These are phyloP conservation scores for Fusarium piperis DNA, from an alignment of 2,329 filamentous ascomycete species.

Conservation along the genomic window DNA sequence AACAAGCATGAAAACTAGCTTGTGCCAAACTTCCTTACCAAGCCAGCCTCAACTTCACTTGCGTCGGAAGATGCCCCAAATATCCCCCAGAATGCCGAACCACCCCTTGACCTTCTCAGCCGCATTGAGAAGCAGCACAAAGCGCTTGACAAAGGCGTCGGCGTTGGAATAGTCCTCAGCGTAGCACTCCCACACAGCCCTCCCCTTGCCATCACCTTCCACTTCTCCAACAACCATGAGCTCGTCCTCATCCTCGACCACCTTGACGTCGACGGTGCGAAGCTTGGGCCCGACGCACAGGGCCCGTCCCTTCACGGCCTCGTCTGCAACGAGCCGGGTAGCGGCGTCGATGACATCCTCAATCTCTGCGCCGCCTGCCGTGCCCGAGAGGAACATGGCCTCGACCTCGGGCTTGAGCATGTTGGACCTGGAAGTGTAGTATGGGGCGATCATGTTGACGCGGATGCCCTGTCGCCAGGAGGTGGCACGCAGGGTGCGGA, in stretches of 20 bases:
- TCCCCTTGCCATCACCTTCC: conserved; percentile 52
- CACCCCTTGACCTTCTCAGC: conserved; percentile 62
- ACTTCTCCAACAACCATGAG: conserved; percentile 42
- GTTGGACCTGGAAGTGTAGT: conserved; percentile 70
- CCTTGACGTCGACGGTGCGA: conserved; percentile 29
- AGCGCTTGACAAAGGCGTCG: conserved; percentile 64
- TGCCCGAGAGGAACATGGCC: conserved; percentile 64
- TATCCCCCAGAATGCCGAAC: conserved; percentile 55
- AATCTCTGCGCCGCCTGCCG: conserved; percentile 57
- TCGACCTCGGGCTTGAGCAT: conserved; percentile 58
- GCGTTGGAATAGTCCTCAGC: conserved; percentile 66
- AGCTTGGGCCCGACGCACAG: conserved; percentile 68
- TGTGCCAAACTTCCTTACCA: background rate
- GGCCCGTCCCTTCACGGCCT: conserved; percentile 63
- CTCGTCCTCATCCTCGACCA: conserved; percentile 47
- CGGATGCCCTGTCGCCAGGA: conserved; percentile 61
- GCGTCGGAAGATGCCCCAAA: conserved; percentile 36
- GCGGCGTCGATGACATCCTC: conserved; percentile 72
- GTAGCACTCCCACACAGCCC: conserved; percentile 69
- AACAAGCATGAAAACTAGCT: background rate
- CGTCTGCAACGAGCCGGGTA: conserved; percentile 69
- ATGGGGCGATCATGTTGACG: conserved; percentile 73
- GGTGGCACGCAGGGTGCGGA: conserved; percentile 65
- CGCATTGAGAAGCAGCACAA: conserved; percentile 64
- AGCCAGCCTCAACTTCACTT: conserved; percentile 21